Percentiles rank a stretch among this genome's conserved stretches.
Evolutionary conservation across 352 stramenopile species (phyloP).

Genomic region (Phytophthora colocasiae): DNA sequence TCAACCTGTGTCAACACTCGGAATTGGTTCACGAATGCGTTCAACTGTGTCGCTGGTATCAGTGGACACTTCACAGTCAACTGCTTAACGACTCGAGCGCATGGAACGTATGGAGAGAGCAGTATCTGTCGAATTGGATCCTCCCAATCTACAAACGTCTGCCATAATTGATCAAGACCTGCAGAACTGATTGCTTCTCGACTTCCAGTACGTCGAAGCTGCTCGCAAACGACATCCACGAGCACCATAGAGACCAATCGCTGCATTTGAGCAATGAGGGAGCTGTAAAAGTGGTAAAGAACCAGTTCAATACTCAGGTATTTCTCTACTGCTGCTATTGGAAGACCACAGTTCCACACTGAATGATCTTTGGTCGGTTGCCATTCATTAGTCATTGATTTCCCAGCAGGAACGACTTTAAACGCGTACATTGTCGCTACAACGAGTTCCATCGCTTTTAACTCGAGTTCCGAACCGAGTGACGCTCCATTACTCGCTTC

Average conservation of each 20-base stretch:
- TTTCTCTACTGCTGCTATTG: conserved; percentile 38
- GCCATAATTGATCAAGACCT: conserved; percentile 41
- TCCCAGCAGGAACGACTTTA: conserved; percentile 19
- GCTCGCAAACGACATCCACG: conserved; percentile 44
- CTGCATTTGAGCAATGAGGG: conserved; percentile 26
- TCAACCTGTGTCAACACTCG: conserved; percentile 48
- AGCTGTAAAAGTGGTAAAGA: conserved; percentile 45
- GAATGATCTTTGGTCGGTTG: conserved; percentile 27
- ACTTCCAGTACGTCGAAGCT: conserved; percentile 32
- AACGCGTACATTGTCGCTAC: conserved; percentile 38
- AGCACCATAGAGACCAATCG: conserved; percentile 38
- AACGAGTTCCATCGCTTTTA: conserved; percentile 35
- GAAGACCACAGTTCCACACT: conserved; percentile 34
- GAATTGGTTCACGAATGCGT: conserved; percentile 47
- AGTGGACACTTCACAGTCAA: conserved; percentile 26
- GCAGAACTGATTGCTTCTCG: conserved; percentile 20
- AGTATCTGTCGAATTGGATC: conserved; percentile 26
- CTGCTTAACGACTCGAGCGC: conserved; percentile 32
- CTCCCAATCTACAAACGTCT: conserved; percentile 31
- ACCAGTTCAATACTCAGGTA: conserved; percentile 42
- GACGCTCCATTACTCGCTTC: conserved; percentile 25
- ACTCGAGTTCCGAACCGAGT: conserved; percentile 13
- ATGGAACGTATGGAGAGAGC: conserved; percentile 32
- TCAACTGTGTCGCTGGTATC: conserved; percentile 48
- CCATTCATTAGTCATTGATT: conserved; percentile 14